Evolutionary conservation across 305 asterid species (phyloP).

Genomic region (Petunia hybrid): DNA sequence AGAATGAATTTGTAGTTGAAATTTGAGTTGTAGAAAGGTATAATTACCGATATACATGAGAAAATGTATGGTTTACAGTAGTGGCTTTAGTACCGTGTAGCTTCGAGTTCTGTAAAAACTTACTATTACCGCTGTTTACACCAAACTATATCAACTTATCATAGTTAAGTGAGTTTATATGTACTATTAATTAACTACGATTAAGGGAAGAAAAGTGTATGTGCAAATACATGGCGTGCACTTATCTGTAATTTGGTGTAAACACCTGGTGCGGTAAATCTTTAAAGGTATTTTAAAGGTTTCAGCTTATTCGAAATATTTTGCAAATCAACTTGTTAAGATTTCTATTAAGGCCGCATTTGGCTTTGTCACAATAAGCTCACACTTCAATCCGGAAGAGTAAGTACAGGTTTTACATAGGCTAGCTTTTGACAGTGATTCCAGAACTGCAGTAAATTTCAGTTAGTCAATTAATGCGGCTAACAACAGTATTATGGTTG

Average conservation of each 20-base stretch:
- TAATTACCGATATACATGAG: not conserved
- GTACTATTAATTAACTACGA: too few species aligned
- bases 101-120: too few species aligned
- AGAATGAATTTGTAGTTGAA: not conserved
- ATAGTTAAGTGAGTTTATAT: too few species aligned
- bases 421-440: conserved; percentile 21
- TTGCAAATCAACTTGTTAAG: not conserved
- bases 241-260: too few species aligned
- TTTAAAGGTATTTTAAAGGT: not conserved
- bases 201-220: too few species aligned
- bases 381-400: not conserved
- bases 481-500: conserved; percentile 10
- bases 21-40: conserved; percentile 1
- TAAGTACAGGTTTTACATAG: not conserved
- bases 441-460: not conserved
- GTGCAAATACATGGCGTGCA: too few species aligned
- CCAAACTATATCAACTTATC: too few species aligned
- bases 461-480: not conserved
- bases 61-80: not conserved
- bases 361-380: not conserved
- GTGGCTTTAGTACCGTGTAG: too few species aligned
- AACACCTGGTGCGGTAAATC: too few species aligned
- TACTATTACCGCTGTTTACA: too few species aligned
- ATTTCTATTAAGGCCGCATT: not conserved
- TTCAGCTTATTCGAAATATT: not conserved